Percentiles rank a stretch among this genome's conserved stretches.
Conservation (phyloP, 192 early-diverging fungal genomes). For the Obelidium mucronatum region DNA sequence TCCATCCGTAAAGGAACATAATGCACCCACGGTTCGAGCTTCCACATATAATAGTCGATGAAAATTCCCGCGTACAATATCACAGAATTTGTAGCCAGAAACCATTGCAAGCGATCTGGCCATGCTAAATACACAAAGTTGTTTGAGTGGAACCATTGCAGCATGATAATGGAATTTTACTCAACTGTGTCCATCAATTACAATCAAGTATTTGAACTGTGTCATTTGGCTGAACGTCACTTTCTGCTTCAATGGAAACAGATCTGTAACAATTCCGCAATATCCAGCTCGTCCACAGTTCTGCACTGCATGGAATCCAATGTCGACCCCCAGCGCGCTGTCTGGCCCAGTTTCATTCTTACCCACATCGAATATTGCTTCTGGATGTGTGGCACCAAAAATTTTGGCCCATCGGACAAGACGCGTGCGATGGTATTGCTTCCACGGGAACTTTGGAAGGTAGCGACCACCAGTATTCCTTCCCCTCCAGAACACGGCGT, state of each 20-base stretch:
- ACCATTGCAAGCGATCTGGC: background rate
- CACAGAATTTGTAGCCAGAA: background rate
- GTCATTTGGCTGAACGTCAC: background rate
- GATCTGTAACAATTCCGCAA: background rate
- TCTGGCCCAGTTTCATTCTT: background rate
- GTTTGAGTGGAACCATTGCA: too few relatives aligned
- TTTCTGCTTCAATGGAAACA: background rate
- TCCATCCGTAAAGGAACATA: conserved; percentile 29
- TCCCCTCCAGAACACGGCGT: conserved; percentile 1
- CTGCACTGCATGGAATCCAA: conserved; percentile 4
- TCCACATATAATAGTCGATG: conserved; percentile 10
- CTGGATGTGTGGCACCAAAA: background rate
- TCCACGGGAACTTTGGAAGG: background rate
- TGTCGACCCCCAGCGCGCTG: background rate
- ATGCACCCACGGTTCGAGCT: conserved; percentile 25
- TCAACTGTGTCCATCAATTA: conserved; percentile 13
- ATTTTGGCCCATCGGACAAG: conserved; percentile 4
- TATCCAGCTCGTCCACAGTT: background rate
- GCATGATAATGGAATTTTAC: too few relatives aligned
- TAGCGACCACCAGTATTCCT: background rate
- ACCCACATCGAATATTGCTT: background rate
- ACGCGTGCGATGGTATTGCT: background rate
- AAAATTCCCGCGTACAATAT: conserved; percentile 22
- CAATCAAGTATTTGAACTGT: conserved; percentile 21
- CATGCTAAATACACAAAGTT: too few relatives aligned